Evolutionary conservation across 1,284 basidiomycete species (phyloP).

Genomic region (Pyrrhoderma noxium): DNA sequence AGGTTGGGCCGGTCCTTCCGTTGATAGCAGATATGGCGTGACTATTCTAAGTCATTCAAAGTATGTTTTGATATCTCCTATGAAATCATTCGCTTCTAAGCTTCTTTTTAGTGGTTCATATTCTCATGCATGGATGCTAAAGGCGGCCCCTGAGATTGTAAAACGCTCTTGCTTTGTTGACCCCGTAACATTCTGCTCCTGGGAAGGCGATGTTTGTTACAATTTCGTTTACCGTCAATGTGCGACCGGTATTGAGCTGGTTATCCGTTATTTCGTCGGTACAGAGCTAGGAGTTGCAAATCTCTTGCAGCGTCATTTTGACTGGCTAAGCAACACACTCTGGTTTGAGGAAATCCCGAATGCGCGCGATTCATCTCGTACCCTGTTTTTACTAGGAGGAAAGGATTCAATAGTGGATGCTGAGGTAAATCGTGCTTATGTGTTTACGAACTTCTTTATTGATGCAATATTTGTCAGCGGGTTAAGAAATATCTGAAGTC

Average conservation of each 20-base stretch:
- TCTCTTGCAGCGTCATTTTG: constrained; percentile 76
- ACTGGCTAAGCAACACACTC: constrained; percentile 83
- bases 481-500: constrained; percentile 66
- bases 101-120: constrained; percentile 53
- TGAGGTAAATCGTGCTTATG: constrained; percentile 33
- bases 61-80: constrained; percentile 33
- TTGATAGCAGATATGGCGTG: constrained; percentile 42
- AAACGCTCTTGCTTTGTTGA: constrained; percentile 81
- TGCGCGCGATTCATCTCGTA: constrained; percentile 50
- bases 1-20: constrained; percentile 50
- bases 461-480: constrained; percentile 37
- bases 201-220: constrained; percentile 88
- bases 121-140: constrained; percentile 79
- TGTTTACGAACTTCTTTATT: not conserved
- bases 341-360: constrained; percentile 87
- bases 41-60: constrained; percentile 86
- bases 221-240: constrained; percentile 76
- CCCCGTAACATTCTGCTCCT: constrained; percentile 82
- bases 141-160: constrained; percentile 63
- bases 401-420: constrained; percentile 76
- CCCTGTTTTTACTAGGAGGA: constrained; percentile 71
- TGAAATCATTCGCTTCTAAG: not conserved
- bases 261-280: constrained; percentile 83
- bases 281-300: constrained; percentile 82
- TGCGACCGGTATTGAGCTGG: constrained; percentile 59